phyloP scores from a whole-genome alignment of 2,329 filamentous ascomycete species.

The Claviceps citrina region DNA sequence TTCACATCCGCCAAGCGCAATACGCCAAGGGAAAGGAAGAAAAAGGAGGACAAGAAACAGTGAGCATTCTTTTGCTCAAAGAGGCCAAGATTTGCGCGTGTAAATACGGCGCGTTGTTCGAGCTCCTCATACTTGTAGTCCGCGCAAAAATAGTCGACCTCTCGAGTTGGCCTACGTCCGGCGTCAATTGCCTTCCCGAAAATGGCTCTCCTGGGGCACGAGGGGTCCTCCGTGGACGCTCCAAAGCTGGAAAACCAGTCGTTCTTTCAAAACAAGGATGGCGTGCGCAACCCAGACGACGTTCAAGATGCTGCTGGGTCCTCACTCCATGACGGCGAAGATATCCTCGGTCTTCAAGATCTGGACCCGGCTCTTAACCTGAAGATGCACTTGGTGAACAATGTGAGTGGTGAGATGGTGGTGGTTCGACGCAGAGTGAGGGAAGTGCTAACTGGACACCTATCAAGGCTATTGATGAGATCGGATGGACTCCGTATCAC shows the following conservation, averaged over 20 bases:
- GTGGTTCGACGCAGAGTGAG: neutral
- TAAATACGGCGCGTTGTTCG: no score
- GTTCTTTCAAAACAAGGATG: slow-evolving; percentile 1
- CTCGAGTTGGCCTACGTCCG: no score
- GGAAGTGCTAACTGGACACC: neutral
- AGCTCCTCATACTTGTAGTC: no score
- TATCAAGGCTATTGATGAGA: slow-evolving; percentile 36
- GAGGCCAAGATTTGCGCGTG: no score
- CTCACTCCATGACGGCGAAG: slow-evolving; percentile 19
- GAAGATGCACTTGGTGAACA: slow-evolving; percentile 56
- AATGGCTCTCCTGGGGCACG: slow-evolving; percentile 1
- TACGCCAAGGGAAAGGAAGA: no score
- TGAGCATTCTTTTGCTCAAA: no score
- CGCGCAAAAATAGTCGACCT: no score
- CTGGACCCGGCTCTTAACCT: slow-evolving; percentile 45
- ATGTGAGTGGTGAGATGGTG: slow-evolving; percentile 29
- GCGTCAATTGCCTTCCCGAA: no score
- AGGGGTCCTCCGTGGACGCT: slow-evolving; percentile 3
- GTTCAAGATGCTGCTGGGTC: slow-evolving; percentile 9
- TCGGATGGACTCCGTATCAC: slow-evolving; percentile 45
- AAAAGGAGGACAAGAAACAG: no score
- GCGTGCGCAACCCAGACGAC: slow-evolving; percentile 1
- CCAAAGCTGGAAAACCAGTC: slow-evolving; percentile 8
- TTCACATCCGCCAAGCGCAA: no score
- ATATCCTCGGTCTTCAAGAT: slow-evolving; percentile 41